These are phyloP conservation scores for Claviceps pazoutovae DNA, from an alignment of 2,329 filamentous ascomycete genomes.

Conservation along the genomic window DNA sequence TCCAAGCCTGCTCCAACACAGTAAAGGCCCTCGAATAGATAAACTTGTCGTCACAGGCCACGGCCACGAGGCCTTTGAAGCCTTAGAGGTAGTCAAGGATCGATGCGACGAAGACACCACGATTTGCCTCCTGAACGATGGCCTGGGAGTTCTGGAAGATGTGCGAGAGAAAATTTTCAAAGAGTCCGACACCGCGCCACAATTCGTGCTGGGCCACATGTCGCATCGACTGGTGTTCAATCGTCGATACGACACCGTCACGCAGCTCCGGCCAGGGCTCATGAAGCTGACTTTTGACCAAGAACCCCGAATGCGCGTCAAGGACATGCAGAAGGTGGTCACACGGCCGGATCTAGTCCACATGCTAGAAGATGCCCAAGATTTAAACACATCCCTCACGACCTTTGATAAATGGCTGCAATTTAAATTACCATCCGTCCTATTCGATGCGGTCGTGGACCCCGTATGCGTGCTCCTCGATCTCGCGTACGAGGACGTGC, in stretches of 20 bases:
- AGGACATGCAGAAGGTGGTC: conserved; percentile 9
- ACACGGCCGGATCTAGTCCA: conserved; percentile 12
- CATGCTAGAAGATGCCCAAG: conserved; percentile 9
- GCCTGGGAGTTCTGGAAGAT: conserved; percentile 70
- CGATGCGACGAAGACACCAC: conserved; percentile 56
- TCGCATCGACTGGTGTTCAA: conserved; percentile 32
- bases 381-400: conserved; percentile 12
- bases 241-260: conserved; percentile 24
- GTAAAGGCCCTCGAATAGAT: conserved; percentile 43
- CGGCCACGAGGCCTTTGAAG: conserved; percentile 38
- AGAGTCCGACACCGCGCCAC: conserved; percentile 49
- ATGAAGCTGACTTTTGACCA: conserved; percentile 17
- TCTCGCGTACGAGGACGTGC: conserved; percentile 56
- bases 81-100: conserved; percentile 46
- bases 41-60: conserved; percentile 54
- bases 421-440: conserved; percentile 65
- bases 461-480: conserved; percentile 70
- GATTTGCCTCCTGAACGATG: conserved; percentile 65
- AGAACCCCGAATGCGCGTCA: conserved; percentile 7
- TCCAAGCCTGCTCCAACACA: background rate
- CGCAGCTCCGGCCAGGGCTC: conserved; percentile 21
- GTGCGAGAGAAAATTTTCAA: conserved; percentile 60
- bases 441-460: conserved; percentile 64
- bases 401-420: conserved; percentile 39
- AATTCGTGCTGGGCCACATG: conserved; percentile 59